phyloP scores from a whole-genome alignment of 192 early-diverging fungal species.

The Podochytrium sp. region DNA sequence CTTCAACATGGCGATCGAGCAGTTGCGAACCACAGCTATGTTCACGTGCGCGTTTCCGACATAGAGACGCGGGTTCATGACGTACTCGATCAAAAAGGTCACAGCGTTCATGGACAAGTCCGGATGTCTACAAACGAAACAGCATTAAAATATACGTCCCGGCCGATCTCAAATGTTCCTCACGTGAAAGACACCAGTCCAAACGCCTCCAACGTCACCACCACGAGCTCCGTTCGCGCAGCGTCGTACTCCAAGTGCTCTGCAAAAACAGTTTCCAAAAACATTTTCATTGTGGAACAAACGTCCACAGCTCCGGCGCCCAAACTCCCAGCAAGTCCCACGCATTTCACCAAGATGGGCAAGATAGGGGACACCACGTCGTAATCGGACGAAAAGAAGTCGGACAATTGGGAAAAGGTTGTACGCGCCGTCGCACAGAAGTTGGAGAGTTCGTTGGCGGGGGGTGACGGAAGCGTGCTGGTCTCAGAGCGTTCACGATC shows the following conservation, averaged over 20 bases:
- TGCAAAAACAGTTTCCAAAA: conserved; percentile 1
- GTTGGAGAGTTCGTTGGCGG: too few species aligned
- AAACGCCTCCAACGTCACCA: conserved; percentile 9
- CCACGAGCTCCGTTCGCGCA: conserved; percentile 10
- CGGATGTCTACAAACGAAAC: neutral
- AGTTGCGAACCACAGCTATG: conserved; percentile 8
- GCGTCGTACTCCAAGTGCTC: conserved; percentile 28
- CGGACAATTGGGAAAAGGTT: neutral
- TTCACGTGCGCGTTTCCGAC: conserved; percentile 19
- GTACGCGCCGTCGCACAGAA: neutral
- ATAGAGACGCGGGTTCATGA: neutral
- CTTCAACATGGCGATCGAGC: conserved; percentile 18
- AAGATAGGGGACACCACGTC: conserved; percentile 5
- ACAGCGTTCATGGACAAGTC: neutral
- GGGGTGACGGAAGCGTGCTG: neutral
- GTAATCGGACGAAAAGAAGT: conserved; percentile 21
- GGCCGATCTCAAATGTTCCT: neutral
- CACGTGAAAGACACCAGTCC: conserved; percentile 13
- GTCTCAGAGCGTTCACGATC: neutral
- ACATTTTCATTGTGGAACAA: neutral
- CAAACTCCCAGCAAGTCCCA: neutral
- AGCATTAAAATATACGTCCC: neutral
- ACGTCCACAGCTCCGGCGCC: neutral
- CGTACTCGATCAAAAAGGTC: neutral
- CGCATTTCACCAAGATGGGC: neutral